Evolutionary conservation across 2,329 filamentous ascomycete genomes (phyloP).

Genomic region (Alternaria triticimaculans): DNA sequence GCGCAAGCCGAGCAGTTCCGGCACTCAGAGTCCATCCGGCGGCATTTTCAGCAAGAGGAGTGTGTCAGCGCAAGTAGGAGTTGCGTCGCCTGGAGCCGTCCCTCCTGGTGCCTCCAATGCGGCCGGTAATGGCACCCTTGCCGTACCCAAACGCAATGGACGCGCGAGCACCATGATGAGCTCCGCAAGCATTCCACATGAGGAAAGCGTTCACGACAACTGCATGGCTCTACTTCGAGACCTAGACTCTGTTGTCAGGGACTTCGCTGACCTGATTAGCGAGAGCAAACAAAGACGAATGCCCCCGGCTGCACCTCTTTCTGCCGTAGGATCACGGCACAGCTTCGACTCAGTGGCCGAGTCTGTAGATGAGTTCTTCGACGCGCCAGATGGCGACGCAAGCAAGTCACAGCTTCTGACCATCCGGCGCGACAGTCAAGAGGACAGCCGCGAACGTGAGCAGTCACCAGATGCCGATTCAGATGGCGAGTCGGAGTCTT

Average conservation of each 20-base stretch:
- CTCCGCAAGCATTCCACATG: conserved; percentile 57
- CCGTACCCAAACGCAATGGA: conserved; percentile 45
- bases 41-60: conserved; percentile 54
- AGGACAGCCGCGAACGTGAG: conserved; percentile 53
- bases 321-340: conserved; percentile 56
- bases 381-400: conserved; percentile 70
- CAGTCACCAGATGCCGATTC: conserved; percentile 48
- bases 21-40: conserved; percentile 51
- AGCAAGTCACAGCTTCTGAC: conserved; percentile 70
- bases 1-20: conserved; percentile 72
- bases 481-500: conserved; percentile 67
- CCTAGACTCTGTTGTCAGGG: conserved; percentile 80
- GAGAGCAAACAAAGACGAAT: conserved; percentile 79
- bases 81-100: conserved; percentile 51
- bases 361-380: conserved; percentile 90
- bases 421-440: conserved; percentile 72
- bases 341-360: conserved; percentile 76
- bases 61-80: conserved; percentile 61
- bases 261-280: conserved; percentile 78
- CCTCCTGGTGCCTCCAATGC: conserved; percentile 45
- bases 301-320: conserved; percentile 58
- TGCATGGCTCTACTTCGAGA: conserved; percentile 84
- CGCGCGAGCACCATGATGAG: conserved; percentile 43
- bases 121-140: conserved; percentile 36
- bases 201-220: conserved; percentile 77